Base-by-base conservation (phyloP, 495 filamentous ascomycete genomes). In the Darksidea phi region DNA sequence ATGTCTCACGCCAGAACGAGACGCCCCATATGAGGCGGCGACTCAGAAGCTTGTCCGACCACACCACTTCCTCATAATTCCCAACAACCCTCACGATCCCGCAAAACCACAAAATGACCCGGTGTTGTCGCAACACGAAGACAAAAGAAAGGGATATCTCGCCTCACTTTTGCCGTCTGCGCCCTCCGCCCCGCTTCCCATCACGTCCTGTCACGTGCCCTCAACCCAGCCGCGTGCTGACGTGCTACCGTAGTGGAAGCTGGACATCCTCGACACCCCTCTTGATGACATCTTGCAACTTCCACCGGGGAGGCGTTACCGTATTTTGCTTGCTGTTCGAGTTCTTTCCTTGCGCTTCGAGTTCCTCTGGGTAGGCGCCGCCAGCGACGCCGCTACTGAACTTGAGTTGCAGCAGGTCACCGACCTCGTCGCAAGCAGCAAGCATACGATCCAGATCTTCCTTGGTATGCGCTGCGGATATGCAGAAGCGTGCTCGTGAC, bases 381-480 rank as follows among this genome's bases (percentile, higher is more conserved):
- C 94, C 94, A 6, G 94, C 91, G 62, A 97, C 82, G 59, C 94
- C 94, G 17, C 89, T 95, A 1, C 91, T 95, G 77, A 95, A 97
- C 75, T 97, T 98, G 68, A 97, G 78, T 70, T 98, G 92, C 20
- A 98, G 78, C 38, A 94, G 82, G 70, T 96, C 88, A 59, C 93
- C 92, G 53, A 96, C 86, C 72, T 96, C 89, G 67, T 97, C 90
- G 71, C 92, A 97, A 20, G 95, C 94, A 12, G 84, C 78, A 28
- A 98, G 80, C 55, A 97, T 77, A 18, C 93, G 87, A 74, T 98
- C 95, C 62, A 98, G 81, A 72, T 98, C 94, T 55, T 97, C 94
- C 77, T 98, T 98, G 68, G 91, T 98, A 77, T 98, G 94, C 4
- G 94, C 89, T 13, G 94, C 88, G 11, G 90, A 96, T 24, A 98